Conservation (phyloP, 108 stramenopile genomes). For the Poteriospumella lacustris region DNA sequence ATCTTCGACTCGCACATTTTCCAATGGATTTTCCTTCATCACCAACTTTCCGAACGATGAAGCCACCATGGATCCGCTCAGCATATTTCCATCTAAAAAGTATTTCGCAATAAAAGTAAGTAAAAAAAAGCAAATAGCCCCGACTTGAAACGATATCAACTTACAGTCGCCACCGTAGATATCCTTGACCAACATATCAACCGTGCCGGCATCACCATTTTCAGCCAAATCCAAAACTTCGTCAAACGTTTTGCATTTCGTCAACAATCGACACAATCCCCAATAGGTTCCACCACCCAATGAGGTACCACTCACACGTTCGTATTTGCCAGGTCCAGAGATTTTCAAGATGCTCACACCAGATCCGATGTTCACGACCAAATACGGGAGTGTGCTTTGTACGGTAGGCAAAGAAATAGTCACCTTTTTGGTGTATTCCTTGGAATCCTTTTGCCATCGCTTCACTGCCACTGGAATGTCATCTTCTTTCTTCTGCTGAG, state of each 20-base stretch:
- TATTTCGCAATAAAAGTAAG: background rate
- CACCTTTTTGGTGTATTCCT: conserved; percentile 46
- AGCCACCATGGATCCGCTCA: conserved; percentile 62
- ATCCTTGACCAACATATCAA: conserved; percentile 91
- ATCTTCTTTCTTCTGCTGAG: background rate
- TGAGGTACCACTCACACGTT: conserved; percentile 91
- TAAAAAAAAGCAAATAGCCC: background rate
- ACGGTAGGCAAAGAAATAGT: conserved; percentile 29
- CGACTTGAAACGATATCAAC: no score
- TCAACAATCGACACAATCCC: conserved; percentile 90
- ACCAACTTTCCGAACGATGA: conserved; percentile 97
- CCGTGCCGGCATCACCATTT: conserved; percentile 76
- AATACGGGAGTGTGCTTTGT: conserved; percentile 64
- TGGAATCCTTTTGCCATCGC: conserved; percentile 27
- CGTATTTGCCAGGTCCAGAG: conserved; percentile 67
- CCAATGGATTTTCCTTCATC: conserved; percentile 39
- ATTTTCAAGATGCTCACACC: conserved; percentile 79
- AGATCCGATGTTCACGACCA: conserved; percentile 92
- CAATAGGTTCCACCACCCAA: conserved; percentile 99
- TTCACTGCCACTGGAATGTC: background rate
- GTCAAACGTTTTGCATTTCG: conserved; percentile 78
- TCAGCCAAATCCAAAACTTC: conserved; percentile 82
- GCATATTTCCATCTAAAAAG: background rate
- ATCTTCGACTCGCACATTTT: conserved; percentile 68
- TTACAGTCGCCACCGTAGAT: conserved; percentile 85